Base-by-base conservation (phyloP, 805 yeast genomes). In the Pichia phayaonensis region DNA sequence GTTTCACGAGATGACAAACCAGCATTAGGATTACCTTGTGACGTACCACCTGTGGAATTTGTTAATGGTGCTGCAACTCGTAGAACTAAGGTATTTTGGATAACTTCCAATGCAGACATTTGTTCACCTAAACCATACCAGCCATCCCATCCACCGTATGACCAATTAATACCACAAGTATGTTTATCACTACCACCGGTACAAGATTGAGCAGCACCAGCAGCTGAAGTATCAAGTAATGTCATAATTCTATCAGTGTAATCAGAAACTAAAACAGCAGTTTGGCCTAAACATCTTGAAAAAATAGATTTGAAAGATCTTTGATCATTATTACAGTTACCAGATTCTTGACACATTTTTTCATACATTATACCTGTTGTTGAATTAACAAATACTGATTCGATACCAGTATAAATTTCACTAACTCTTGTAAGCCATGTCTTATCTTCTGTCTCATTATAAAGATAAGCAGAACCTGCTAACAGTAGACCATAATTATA, bases 91-190 rank as follows among this genome's bases (percentile, higher is more conserved):
- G 72, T 65, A 59, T 72, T 71, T 49, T 77, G 78, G 36, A 85
- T 72, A 2, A 75, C 73, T 56, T 87, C 95, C 47, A 86, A 68
- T 0, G 95, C 95, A 36, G 79, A 70, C 75, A 86, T 83, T 66
- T 88, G 95, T 66, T 89, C 95, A 46, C 96, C 96, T 40, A 88
- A 74, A 1, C 96, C 96, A 58, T 77, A 86, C 50, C 59, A 62
- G 1, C 76, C 79, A 64, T 87, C 95, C 80, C 84, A 85, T 6
- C 76, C 72, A 38, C 67, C 68, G 16, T 58, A 53, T 15, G 75
- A 63, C 96, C 96, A 88, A 64, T 83, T 72, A 48, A 75, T 65
- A 44, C 96, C 95, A 69, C 96, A 89, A 0, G 97, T 90, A 55
- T 81, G 84, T 18, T 88, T 88, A 64, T 90, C 97, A 6, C 68